Conservation (phyloP, 2,329 filamentous ascomycete genomes). For the Leptographium galeiforme region DNA sequence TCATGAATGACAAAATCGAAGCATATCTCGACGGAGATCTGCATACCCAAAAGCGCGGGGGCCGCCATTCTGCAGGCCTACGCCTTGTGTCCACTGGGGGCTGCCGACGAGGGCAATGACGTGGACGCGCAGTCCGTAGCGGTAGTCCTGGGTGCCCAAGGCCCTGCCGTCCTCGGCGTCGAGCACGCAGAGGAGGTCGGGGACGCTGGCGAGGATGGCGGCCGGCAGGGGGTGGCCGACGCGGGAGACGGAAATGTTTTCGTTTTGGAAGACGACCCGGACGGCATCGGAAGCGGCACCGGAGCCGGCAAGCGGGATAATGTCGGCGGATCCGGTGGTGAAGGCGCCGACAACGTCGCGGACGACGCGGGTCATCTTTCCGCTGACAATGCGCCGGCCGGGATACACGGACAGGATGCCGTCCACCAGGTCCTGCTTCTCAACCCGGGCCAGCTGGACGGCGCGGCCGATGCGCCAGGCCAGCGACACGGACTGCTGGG, state of each 20-base stretch:
- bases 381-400: constrained; percentile 44
- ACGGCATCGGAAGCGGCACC: constrained; percentile 17
- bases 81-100: constrained; percentile 35
- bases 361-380: constrained; percentile 50
- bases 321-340: constrained; percentile 13
- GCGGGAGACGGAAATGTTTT: constrained; percentile 50
- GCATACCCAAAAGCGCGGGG: constrained; percentile 34
- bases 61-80: constrained; percentile 35
- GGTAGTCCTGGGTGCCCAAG: constrained; percentile 38
- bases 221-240: constrained; percentile 11
- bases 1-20: too few relatives aligned
- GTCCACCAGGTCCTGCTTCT: too few relatives aligned
- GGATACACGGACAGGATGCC: constrained; percentile 41
- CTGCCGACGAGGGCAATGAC: constrained; percentile 40
- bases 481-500: constrained; percentile 37
- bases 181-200: constrained; percentile 33
- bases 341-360: constrained; percentile 37
- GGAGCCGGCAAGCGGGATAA: not conserved
- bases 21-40: too few relatives aligned
- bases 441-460: constrained; percentile 37
- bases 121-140: constrained; percentile 35
- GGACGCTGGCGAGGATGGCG: constrained; percentile 32
- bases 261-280: constrained; percentile 61
- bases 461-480: constrained; percentile 47
- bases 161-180: constrained; percentile 33